Base-by-base conservation (phyloP, 1,284 basidiomycete genomes). In the Bjerkandera adusta region DNA sequence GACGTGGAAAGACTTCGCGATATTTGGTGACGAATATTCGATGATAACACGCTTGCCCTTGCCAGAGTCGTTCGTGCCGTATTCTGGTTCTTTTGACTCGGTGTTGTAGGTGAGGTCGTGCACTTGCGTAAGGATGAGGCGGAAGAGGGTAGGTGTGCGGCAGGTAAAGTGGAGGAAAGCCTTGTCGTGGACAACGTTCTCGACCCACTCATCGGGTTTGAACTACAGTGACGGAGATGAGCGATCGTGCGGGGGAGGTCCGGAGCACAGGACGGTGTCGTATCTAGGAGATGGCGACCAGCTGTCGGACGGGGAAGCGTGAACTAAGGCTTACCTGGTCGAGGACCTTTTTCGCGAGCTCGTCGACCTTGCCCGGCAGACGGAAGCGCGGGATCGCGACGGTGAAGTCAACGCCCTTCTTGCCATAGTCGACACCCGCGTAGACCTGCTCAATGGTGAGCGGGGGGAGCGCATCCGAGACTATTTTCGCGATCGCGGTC, bases 1-100 rank as follows among this genome's bases (percentile, higher is more conserved):
- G 47, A 97, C 95, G 62, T 99, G 96, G 81, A 99, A 99, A 4
- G 90, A 90, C 67, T 99, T 99, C 30, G 97, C 96, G 62, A 99
- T 98, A 67, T 99, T 99, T 15, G 96, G 95, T 4, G 90, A 92
- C 0, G 93, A 97, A 68, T 95, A 99, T 67, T 99, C 89, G 58
- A 92, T 76, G 54, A 92, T 65, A 53, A 89, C 68, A 47, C 81
- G 88, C 70, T 96, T 93, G 34, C 92, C 91, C 43, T 76, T 71
- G 3, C 89, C 92, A n/a, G 76, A 76, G 12, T 72, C 70, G 63
- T 89, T 90, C 2, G 79, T 77, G 15, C 92, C 92, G 58, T 90
- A 94, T 45, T 81, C 78, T 3, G 81, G 77, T 47, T 72, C 64
- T 27, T 73, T 71, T 4, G 76, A 76, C 0, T 73, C 61, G 1